Evolutionary conservation across 169 alveolate genomes (phyloP), one percentile per base, ranked within the genome.

Genomic region (Fabrea salina): DNA sequence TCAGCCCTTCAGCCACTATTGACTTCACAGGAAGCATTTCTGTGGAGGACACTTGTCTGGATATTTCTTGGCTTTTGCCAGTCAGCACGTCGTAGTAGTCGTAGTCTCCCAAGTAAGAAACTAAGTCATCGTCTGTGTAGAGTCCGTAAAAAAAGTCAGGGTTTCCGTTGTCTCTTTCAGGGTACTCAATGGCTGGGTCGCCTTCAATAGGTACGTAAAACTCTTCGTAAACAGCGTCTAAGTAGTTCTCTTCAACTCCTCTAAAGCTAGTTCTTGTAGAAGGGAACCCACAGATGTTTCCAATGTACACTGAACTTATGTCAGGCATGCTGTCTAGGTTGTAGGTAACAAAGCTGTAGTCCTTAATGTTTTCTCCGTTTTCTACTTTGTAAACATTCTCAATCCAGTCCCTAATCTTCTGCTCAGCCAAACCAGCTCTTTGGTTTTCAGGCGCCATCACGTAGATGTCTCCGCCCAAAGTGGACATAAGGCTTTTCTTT

Each of bases 381-480:
- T 58, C 56, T 3, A 51, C 22, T 68, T 64, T 82, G 40, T 83
- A 70, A 40, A 56, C 19, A 47, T 56, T 72, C 22, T 83, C 76
- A 40, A 89, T 54, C 44, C 64, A 86, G 32, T 84, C 40, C 53
- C 87, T 74, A 39, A 89, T 77, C 5, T 76, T 64, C 16, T 58
- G 57, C 57, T 90, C 88, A 70, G 82, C 83, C 3, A 83, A 32
- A 35, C 83, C 82, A 41, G 40, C 30, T 16, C 19, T 54, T 57
- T 56, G 41, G 35, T 67, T 82, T 8, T 40, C 50, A 16, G 56
- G 13, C n/a, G 75, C 76, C 3, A 25, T 32, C 0, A 88, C 88
- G 44, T 82, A 82, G 32, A 93, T 47, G 82, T 93, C 97, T 16
- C 92, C 86, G 2, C 97, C 97, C 32, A 87, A 71, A n/a, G 85